Conservation (phyloP, 108 stramenopile species). For the Nitzschia palea region DNA sequence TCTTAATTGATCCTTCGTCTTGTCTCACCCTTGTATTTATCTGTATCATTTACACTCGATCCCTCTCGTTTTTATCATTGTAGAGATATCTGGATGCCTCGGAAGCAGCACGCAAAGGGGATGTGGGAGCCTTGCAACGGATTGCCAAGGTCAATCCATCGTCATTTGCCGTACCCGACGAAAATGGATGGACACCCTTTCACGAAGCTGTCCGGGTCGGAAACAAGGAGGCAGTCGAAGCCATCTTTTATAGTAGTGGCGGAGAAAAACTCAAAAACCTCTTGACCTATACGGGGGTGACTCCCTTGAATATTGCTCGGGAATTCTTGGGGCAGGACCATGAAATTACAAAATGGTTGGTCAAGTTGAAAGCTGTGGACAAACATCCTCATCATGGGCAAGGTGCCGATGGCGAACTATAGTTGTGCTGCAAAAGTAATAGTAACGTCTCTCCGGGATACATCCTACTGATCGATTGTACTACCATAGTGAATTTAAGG, state of each 20-base stretch:
- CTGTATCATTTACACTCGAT: not conserved
- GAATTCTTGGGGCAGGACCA: constrained; percentile 32
- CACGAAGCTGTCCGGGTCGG: constrained; percentile 43
- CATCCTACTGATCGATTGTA: too few species aligned
- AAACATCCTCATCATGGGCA: not conserved
- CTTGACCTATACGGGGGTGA: constrained; percentile 10
- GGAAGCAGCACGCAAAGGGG: constrained; percentile 24
- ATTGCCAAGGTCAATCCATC: constrained; percentile 6
- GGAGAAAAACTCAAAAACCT: constrained; percentile 28
- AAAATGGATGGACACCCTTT: constrained; percentile 43
- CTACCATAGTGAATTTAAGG: too few species aligned
- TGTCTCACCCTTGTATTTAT: too few species aligned
- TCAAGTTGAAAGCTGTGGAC: constrained; percentile 28
- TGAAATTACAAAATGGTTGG: constrained; percentile 35
- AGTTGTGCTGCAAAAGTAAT: not conserved
- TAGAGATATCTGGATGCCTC: constrained; percentile 9
- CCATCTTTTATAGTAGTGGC: constrained; percentile 31
- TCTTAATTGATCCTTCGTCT: too few species aligned
- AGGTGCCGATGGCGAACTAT: constrained; percentile 15
- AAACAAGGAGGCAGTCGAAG: constrained; percentile 24
- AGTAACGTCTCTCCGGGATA: too few species aligned
- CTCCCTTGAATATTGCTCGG: constrained; percentile 23
- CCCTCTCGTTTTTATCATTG: too few species aligned
- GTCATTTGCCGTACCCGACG: constrained; percentile 13
- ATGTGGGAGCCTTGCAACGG: constrained; percentile 15